Base-by-base conservation (phyloP, 208 protist genomes). In the Leishmania mexicana region DNA sequence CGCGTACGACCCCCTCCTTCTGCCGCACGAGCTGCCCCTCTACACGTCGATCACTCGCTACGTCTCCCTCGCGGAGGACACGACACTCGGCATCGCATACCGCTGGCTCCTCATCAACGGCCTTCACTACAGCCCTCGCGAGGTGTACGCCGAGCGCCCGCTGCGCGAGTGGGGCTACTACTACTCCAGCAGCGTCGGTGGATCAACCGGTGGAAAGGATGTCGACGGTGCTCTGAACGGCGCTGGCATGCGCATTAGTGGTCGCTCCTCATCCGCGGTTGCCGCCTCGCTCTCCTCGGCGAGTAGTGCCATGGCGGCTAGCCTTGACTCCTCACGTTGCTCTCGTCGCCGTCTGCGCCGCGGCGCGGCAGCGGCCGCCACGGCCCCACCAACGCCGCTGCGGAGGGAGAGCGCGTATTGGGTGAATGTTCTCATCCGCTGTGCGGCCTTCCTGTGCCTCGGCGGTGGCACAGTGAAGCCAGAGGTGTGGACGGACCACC, bases 401-500 rank as follows among this genome's bases (percentile, higher is more conserved):
- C 80, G 78, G 28, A 38, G 65, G 42, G 93, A 96, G 64, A 85
- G 80, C 58, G 86, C 88, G 70, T 83, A 87, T 79, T 97, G 94
- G 94, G 81, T 91, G 64, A 94, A 94, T 68, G 82, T 90, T 17
- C 53, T 95, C 19, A 71, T 87, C 3, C 90, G 90, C n/a, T 93
- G 88, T 85, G 84, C 80, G 1, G 89, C 87, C 38, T 85, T 95
- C 45, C 75, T 97, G 24, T 70, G 90, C 38, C 88, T 97, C 13
- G 94, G 94, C 53, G 92, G 94, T 47, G 92, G 94, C 62, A 92
- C 89, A 1, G 85, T 87, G 54, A 76, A 82, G 65, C 80, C 82
- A 2, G 88, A 95, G 62, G 87, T 94, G 72, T 97, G 92, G 90
- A 85, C 84, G 0, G 89, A 94, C 68, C 89, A 88, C 45, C 84